phyloP scores from a whole-genome alignment of 345 rosid genomes.

The Linum trigynum region DNA sequence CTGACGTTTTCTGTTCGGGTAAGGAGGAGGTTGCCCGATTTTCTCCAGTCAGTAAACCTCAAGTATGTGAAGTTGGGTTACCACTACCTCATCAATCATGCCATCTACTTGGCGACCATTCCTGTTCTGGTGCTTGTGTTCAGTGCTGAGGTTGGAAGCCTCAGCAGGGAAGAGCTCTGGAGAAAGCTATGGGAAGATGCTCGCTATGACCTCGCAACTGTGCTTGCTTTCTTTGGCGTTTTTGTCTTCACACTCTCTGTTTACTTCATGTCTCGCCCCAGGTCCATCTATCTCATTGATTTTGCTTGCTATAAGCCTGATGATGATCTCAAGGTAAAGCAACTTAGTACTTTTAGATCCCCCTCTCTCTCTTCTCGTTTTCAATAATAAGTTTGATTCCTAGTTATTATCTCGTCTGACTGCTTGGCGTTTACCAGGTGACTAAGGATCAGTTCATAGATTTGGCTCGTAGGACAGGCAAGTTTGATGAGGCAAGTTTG shows the following conservation, averaged over 20 bases:
- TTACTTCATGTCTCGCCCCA: constrained; percentile 34
- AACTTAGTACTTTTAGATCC: too few species aligned
- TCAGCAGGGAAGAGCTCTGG: constrained; percentile 27
- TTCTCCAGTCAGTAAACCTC: constrained; percentile 52
- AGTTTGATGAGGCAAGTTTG: constrained; percentile 30
- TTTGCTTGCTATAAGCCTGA: constrained; percentile 3
- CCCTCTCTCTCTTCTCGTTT: neutral
- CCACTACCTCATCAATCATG: constrained; percentile 56
- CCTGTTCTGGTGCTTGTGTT: constrained; percentile 25
- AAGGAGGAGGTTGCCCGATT: constrained; percentile 39
- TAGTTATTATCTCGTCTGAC: neutral
- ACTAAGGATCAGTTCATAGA: constrained; percentile 36
- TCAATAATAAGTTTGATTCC: neutral
- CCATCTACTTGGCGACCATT: constrained; percentile 33
- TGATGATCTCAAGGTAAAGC: constrained; percentile 1
- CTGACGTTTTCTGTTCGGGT: constrained; percentile 2
- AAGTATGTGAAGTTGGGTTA: constrained; percentile 67
- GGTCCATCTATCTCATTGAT: constrained; percentile 13
- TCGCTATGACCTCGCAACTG: constrained; percentile 32
- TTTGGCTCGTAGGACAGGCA: constrained; percentile 29
- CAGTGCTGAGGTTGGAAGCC: constrained; percentile 24
- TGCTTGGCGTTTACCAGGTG: constrained; percentile 26
- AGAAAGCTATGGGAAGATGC: constrained; percentile 32
- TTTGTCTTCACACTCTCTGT: constrained; percentile 32
- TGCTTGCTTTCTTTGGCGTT: constrained; percentile 27